Evolutionary conservation across 352 stramenopile genomes (phyloP).

Genomic region (Globisporangium uncinulatum): DNA sequence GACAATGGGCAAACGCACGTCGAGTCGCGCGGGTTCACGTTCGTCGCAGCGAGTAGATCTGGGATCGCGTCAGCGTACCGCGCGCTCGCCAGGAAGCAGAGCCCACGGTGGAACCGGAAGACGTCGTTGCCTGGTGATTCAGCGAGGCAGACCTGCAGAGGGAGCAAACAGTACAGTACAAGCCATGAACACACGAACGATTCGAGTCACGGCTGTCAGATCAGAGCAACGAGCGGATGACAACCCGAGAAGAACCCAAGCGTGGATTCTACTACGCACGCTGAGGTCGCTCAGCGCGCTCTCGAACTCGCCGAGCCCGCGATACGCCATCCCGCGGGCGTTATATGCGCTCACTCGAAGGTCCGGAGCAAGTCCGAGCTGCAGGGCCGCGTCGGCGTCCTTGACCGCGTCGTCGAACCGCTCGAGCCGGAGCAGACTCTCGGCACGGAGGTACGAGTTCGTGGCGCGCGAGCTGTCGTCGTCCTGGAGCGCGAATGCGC

Average conservation of each 20-base stretch:
- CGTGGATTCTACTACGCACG: constrained; percentile 15
- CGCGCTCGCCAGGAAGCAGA: constrained; percentile 54
- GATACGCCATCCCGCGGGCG: constrained; percentile 44
- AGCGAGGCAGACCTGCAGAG: constrained; percentile 29
- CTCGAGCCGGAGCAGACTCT: constrained; percentile 40
- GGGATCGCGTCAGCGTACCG: constrained; percentile 42
- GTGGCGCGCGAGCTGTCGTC: constrained; percentile 1
- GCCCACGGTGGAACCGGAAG: constrained; percentile 57
- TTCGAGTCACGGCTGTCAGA: too few species aligned
- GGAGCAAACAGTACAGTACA: constrained; percentile 1
- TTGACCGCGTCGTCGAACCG: constrained; percentile 36
- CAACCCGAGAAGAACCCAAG: too few species aligned
- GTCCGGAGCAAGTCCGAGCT: constrained; percentile 22
- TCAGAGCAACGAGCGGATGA: too few species aligned
- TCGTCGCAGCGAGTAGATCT: constrained; percentile 44
- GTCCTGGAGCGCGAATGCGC: constrained; percentile 16
- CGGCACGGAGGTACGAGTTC: constrained; percentile 36
- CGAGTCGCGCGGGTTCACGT: constrained; percentile 26
- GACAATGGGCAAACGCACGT: constrained; percentile 1
- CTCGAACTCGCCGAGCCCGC: constrained; percentile 54
- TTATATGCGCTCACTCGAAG: constrained; percentile 36
- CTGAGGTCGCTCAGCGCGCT: constrained; percentile 47
- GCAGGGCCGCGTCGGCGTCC: constrained; percentile 29
- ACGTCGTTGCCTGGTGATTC: constrained; percentile 42
- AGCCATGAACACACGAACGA: not conserved